Percentiles rank a stretch among this genome's conserved stretches.
Conservation (phyloP, 768 basidiomycete species). For the Chalciporus sphaerocephalus region DNA sequence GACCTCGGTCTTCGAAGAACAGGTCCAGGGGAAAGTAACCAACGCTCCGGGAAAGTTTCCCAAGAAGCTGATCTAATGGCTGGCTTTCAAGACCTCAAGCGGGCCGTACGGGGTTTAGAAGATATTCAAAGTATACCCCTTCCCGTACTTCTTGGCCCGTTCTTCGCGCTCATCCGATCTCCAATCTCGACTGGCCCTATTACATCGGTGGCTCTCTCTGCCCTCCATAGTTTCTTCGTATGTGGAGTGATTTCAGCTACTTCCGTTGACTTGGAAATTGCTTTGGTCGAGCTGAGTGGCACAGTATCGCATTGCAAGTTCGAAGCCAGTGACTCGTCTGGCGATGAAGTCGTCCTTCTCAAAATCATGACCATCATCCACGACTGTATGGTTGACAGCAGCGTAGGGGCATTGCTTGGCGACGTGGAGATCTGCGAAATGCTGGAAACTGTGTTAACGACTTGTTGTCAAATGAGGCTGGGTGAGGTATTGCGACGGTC, state of each 20-base stretch:
- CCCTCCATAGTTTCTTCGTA: conserved; percentile 84
- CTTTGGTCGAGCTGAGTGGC: conserved; percentile 78
- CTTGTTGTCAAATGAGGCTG: conserved; percentile 95
- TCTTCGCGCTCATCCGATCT: conserved; percentile 90
- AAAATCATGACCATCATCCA: conserved; percentile 89
- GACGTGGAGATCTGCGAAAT: conserved; percentile 98
- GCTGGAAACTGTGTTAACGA: conserved; percentile 95
- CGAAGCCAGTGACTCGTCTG: conserved; percentile 94
- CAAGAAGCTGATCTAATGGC: conserved; percentile 84
- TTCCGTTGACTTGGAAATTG: conserved; percentile 54
- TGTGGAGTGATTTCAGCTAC: conserved; percentile 64
- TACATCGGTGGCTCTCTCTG: conserved; percentile 86
- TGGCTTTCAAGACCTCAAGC: conserved; percentile 83
- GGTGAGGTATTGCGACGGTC: conserved; percentile 85
- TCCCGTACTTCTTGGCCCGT: conserved; percentile 69
- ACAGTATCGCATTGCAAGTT: conserved; percentile 96
- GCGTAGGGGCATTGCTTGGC: conserved; percentile 67
- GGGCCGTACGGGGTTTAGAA: conserved; percentile 63
- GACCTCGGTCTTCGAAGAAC: conserved; percentile 71
- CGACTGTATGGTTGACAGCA: conserved; percentile 65
- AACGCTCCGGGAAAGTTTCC: conserved; percentile 46
- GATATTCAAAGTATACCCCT: conserved; percentile 60
- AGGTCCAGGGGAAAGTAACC: conserved; percentile 40
- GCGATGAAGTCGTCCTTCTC: conserved; percentile 92
- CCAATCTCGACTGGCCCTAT: conserved; percentile 95